These are phyloP conservation scores for Myxozyma monticola DNA, from an alignment of 805 yeast genomes.

Conservation along the genomic window DNA sequence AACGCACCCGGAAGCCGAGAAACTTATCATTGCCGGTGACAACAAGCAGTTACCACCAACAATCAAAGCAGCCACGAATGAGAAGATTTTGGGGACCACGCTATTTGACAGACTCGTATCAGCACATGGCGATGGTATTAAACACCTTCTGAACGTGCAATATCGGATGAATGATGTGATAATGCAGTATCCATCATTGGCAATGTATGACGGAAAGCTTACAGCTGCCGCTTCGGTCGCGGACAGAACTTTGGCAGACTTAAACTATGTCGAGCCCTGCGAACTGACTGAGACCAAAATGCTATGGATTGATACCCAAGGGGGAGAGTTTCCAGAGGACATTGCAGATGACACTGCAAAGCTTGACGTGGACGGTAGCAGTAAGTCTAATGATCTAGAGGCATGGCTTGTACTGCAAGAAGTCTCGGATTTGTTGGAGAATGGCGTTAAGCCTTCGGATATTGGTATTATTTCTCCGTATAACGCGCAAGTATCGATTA, in stretches of 20 bases:
- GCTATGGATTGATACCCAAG: constrained; percentile 92
- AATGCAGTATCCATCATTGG: constrained; percentile 73
- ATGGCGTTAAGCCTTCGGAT: constrained; percentile 54
- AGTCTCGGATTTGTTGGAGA: constrained; percentile 49
- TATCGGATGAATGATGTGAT: constrained; percentile 82
- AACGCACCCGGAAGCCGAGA: constrained; percentile 55
- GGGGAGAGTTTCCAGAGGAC: constrained; percentile 75
- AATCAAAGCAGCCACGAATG: constrained; percentile 53
- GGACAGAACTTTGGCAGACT: constrained; percentile 53
- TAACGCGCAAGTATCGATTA: constrained; percentile 73
- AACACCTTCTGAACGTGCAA: constrained; percentile 67
- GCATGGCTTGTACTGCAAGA: constrained; percentile 61
- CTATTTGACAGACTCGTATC: constrained; percentile 76
- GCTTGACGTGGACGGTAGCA: constrained; percentile 36
- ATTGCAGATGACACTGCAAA: constrained; percentile 41
- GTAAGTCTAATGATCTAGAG: constrained; percentile 80
- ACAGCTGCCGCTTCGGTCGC: constrained; percentile 60
- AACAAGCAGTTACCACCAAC: constrained; percentile 92
- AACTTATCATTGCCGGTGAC: constrained; percentile 86
- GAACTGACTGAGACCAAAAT: constrained; percentile 60
- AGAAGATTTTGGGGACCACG: constrained; percentile 57
- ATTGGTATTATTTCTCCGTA: constrained; percentile 93
- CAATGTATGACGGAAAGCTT: constrained; percentile 63
- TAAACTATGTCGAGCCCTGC: constrained; percentile 49
- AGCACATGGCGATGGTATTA: constrained; percentile 49